These are phyloP conservation scores for Marasmius sp. DNA, from an alignment of 1,284 basidiomycete species.

Conservation along the genomic window DNA sequence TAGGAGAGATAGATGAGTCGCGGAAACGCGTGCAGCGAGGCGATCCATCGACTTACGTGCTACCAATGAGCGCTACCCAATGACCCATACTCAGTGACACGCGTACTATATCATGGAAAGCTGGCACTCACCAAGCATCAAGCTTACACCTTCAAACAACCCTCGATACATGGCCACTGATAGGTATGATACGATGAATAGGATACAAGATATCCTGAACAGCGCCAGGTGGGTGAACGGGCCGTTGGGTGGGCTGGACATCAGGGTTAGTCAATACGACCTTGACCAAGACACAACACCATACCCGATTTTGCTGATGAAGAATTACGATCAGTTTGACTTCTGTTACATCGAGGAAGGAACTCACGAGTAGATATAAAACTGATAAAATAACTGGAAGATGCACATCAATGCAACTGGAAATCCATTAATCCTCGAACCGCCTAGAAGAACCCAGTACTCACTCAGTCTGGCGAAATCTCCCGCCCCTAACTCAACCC, in stretches of 20 bases:
- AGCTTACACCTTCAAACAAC: background rate
- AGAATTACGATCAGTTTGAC: constrained; percentile 21
- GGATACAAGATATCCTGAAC: background rate
- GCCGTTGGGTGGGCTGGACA: constrained; percentile 58
- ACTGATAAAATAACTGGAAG: constrained; percentile 77
- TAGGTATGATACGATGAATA: background rate
- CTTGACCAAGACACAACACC: constrained; percentile 17
- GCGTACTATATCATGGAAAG: background rate
- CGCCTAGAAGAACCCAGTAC: constrained; percentile 18
- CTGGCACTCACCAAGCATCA: constrained; percentile 27
- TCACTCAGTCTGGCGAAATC: constrained; percentile 79
- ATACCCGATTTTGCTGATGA: constrained; percentile 53
- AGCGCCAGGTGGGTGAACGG: constrained; percentile 63
- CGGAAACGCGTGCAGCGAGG: too few species aligned
- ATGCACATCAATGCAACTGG: constrained; percentile 80
- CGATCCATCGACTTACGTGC: constrained; percentile 57
- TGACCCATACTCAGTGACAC: background rate
- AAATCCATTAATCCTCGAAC: background rate
- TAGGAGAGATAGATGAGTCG: constrained; percentile 21
- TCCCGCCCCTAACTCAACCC: constrained; percentile 72
- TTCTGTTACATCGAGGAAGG: constrained; percentile 2
- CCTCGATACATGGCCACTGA: background rate
- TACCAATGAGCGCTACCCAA: constrained; percentile 54
- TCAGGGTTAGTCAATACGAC: background rate
- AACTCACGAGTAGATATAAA: constrained; percentile 81